Conservation (phyloP, 352 stramenopile species). For the Pythium vanterpoolii region DNA sequence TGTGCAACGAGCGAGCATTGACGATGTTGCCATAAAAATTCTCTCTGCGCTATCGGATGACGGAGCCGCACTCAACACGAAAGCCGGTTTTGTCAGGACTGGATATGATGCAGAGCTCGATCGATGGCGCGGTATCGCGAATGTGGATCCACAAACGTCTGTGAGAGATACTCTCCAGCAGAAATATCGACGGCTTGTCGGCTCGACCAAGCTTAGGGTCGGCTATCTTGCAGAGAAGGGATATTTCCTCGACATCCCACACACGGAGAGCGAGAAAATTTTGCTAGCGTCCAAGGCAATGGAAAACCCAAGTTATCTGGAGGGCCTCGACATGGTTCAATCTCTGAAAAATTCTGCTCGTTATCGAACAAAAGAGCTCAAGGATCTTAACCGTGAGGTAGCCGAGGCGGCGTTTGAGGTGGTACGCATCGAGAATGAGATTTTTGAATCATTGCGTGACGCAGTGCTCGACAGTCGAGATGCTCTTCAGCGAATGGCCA, state of each 20-base stretch:
- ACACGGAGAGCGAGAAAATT: constrained; percentile 55
- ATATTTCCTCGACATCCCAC: constrained; percentile 62
- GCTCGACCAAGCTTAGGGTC: constrained; percentile 55
- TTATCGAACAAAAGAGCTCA: constrained; percentile 64
- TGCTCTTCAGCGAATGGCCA: constrained; percentile 45
- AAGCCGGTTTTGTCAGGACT: constrained; percentile 47
- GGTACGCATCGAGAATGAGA: constrained; percentile 43
- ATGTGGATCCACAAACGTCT: constrained; percentile 34
- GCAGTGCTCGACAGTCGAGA: constrained; percentile 31
- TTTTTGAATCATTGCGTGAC: constrained; percentile 43
- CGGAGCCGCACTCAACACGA: constrained; percentile 52
- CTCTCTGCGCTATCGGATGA: constrained; percentile 62
- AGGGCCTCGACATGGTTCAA: constrained; percentile 51
- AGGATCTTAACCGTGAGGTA: constrained; percentile 54
- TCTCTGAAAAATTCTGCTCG: constrained; percentile 66
- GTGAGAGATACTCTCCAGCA: constrained; percentile 44
- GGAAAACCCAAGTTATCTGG: constrained; percentile 12
- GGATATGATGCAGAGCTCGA: constrained; percentile 64
- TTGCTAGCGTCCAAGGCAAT: constrained; percentile 10
- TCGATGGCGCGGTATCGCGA: constrained; percentile 50
- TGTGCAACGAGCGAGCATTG: neutral
- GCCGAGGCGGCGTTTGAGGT: constrained; percentile 57
- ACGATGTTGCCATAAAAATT: constrained; percentile 35
- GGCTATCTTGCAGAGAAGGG: constrained; percentile 59
- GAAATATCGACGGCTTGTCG: constrained; percentile 55